Percentiles rank a stretch among this genome's conserved stretches.
Evolutionary conservation across 306 rosid genomes (phyloP).

Genomic region (Vigna reflexopilosa): DNA sequence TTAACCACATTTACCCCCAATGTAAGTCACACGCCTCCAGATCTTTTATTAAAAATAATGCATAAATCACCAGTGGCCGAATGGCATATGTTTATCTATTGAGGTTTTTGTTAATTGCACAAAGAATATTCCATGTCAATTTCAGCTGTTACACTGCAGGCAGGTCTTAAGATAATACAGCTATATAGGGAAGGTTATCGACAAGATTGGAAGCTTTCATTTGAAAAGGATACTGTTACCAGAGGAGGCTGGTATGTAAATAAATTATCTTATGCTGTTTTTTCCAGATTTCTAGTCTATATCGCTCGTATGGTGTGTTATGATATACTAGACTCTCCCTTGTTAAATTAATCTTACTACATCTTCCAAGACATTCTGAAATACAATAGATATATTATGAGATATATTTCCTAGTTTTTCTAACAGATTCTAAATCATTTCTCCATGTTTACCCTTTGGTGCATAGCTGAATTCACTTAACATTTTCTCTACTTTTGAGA

Average conservation of each 20-base stretch:
- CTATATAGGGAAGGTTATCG: constrained; percentile 88
- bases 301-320: background rate
- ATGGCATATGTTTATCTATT: constrained; percentile 17
- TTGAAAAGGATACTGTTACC: constrained; percentile 71
- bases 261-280: constrained; percentile 18
- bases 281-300: constrained; percentile 6
- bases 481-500: constrained; percentile 18
- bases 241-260: constrained; percentile 87
- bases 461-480: constrained; percentile 21
- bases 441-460: constrained; percentile 3
- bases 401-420: background rate
- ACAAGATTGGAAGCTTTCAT: constrained; percentile 96
- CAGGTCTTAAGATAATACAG: constrained; percentile 86
- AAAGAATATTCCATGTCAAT: constrained; percentile 27
- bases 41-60: background rate
- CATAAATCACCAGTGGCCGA: constrained; percentile 9
- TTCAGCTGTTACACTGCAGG: constrained; percentile 57
- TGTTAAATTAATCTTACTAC: background rate
- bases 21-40: constrained; percentile 49
- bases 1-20: constrained; percentile 87
- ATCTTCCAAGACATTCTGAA: background rate
- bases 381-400: background rate
- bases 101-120: constrained; percentile 28
- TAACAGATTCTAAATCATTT: constrained; percentile 11
- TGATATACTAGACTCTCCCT: background rate